phyloP scores from a whole-genome alignment of 169 alveolate genomes.

The Cryptosporidium viatorum region DNA sequence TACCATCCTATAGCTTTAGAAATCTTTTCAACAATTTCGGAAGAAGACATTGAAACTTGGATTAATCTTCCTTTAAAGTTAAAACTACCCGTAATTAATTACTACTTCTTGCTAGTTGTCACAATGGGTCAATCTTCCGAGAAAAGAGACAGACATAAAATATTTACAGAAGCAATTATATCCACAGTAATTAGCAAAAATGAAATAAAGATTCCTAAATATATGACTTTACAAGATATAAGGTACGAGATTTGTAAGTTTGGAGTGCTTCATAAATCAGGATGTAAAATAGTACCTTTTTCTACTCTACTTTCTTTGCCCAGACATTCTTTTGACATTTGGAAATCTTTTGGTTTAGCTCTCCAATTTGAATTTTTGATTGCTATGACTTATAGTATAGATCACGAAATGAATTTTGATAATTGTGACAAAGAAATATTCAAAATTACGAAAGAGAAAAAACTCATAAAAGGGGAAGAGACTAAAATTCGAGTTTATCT shows the following conservation, averaged over 20 bases:
- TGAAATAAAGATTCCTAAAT: conserved; percentile 16
- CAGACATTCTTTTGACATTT: conserved; percentile 45
- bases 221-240: conserved; percentile 41
- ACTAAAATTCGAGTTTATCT: conserved; percentile 22
- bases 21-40: conserved; percentile 22
- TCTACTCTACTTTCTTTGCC: conserved; percentile 49
- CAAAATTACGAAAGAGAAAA: neutral
- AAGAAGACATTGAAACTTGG: conserved; percentile 53
- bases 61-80: conserved; percentile 14
- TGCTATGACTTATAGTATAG: conserved; percentile 41
- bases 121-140: neutral
- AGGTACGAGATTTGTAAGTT: conserved; percentile 48
- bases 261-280: conserved; percentile 32
- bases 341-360: conserved; percentile 46
- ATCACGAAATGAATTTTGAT: conserved; percentile 10
- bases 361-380: conserved; percentile 48
- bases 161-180: conserved; percentile 32
- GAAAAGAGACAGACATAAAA: conserved; percentile 46
- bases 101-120: conserved; percentile 21
- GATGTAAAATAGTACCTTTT: conserved; percentile 23
- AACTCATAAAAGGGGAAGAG: neutral
- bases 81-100: conserved; percentile 2
- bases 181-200: conserved; percentile 12
- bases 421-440: conserved; percentile 5
- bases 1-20: conserved; percentile 71